Base-by-base conservation (phyloP, 2,329 filamentous ascomycete genomes). In the Stagonosporopsis cucurbitacearum region DNA sequence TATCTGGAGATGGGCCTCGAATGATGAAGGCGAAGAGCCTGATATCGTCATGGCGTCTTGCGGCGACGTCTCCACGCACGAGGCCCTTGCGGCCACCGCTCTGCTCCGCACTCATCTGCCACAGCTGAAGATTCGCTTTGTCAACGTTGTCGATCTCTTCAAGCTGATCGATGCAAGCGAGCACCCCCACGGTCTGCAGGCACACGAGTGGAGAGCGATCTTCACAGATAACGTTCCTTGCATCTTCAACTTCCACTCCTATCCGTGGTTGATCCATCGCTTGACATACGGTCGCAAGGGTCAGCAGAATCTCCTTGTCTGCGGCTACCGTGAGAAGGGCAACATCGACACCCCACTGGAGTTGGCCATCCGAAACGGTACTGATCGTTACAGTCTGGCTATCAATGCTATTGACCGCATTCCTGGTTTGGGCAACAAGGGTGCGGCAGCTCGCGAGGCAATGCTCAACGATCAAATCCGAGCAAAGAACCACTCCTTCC, bases 161-260 rank as follows among this genome's bases (percentile, higher is more conserved):
- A 91, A 90, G 76, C 81, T 93, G 43, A 90, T 92, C 65, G 84
- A 87, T 56, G 80, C 85, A 53, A 78, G 75, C 19, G 85, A 91
- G 66, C 90, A 93, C 71, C 87, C 89, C 0, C 90, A 93, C 75
- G 90, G 89, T 36, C 80, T 92, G 54, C 46, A 52, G 17, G 63
- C 65, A 0, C 63, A 67, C 17, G 87, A 91, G 70, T 93, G 87
- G 84, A 76, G 75, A 13, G 80, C 87, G 35, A 78, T 92, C 62
- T 93, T 93, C 80, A 92, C 89, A 0, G 80, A 82, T 15, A 80
- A 91, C 78, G 87, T 82, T 62, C 90, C 89, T 20, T 80, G 91
- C 70, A 86, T 92, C 70, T 92, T 93, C 81, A 92, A 92, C 79
- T 93, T 92, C 84, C 90, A 93, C 79, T 88, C 86, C 28, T 92